Conservation (phyloP, 1,139 yeast genomes). For the Hyphopichia burtonii region DNA sequence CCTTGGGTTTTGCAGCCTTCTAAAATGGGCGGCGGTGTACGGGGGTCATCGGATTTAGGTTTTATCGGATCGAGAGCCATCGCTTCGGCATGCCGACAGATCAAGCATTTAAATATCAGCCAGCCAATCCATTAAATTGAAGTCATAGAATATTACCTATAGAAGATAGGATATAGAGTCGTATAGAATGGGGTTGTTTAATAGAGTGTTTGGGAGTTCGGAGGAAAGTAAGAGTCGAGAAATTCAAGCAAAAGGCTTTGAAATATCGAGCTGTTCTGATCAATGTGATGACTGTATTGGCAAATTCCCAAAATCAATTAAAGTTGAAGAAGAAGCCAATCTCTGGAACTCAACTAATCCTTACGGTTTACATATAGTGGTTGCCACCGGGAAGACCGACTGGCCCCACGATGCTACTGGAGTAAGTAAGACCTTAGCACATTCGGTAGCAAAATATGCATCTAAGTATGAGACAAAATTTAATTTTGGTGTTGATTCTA, state of each 20-base stretch:
- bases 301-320: constrained; percentile 57
- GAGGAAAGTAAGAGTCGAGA: constrained; percentile 10
- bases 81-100: too few relatives aligned
- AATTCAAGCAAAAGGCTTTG: constrained; percentile 37
- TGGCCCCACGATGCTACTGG: constrained; percentile 80
- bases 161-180: too few relatives aligned
- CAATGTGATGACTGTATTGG: constrained; percentile 52
- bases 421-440: constrained; percentile 50
- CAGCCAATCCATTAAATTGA: too few relatives aligned
- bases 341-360: constrained; percentile 74
- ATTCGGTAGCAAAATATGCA: constrained; percentile 51
- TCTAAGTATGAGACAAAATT: not conserved
- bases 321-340: constrained; percentile 41
- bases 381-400: constrained; percentile 81
- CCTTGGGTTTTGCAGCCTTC: too few relatives aligned
- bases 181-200: constrained; percentile 1
- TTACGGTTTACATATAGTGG: constrained; percentile 67
- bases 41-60: too few relatives aligned
- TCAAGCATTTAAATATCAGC: too few relatives aligned
- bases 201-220: not conserved
- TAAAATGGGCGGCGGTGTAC: too few relatives aligned
- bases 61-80: too few relatives aligned
- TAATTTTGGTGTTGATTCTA: not conserved
- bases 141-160: too few relatives aligned
- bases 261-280: constrained; percentile 41